phyloP scores from a whole-genome alignment of 192 early-diverging fungal species.

The Geosiphon pyriformis region DNA sequence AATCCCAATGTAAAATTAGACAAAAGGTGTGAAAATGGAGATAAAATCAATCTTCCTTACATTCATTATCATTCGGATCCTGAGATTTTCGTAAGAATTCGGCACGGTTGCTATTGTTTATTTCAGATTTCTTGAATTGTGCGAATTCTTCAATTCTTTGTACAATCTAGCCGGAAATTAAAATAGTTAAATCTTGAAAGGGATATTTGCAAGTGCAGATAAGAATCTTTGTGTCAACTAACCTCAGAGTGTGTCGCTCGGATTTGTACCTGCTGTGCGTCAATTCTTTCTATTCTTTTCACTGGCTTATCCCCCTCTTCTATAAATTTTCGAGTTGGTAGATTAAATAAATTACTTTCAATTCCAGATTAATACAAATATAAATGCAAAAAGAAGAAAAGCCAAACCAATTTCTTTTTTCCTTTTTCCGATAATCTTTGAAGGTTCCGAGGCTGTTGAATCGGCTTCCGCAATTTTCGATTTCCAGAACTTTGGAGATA shows the following conservation, averaged over 20 bases:
- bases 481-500: not conserved
- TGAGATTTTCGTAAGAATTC: slow-evolving; percentile 19
- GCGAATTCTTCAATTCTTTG: slow-evolving; percentile 19
- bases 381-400: not conserved
- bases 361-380: not conserved
- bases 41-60: not conserved
- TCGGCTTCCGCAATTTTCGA: not conserved
- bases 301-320: not conserved
- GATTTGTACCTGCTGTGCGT: slow-evolving; percentile 15
- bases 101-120: slow-evolving; percentile 21
- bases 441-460: not conserved
- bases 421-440: slow-evolving; percentile 1
- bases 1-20: not conserved
- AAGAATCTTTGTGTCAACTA: not conserved
- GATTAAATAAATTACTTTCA: not conserved
- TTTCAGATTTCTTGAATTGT: slow-evolving; percentile 18
- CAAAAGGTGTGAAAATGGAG: not conserved
- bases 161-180: not conserved
- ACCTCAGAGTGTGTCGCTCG: slow-evolving; percentile 19
- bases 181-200: not conserved
- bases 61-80: slow-evolving; percentile 7
- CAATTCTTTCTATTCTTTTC: slow-evolving; percentile 15
- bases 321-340: not conserved
- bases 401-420: slow-evolving; percentile 12
- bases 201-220: not conserved